phyloP scores from a whole-genome alignment of 352 stramenopile genomes.

The Phytopythium montanum region DNA sequence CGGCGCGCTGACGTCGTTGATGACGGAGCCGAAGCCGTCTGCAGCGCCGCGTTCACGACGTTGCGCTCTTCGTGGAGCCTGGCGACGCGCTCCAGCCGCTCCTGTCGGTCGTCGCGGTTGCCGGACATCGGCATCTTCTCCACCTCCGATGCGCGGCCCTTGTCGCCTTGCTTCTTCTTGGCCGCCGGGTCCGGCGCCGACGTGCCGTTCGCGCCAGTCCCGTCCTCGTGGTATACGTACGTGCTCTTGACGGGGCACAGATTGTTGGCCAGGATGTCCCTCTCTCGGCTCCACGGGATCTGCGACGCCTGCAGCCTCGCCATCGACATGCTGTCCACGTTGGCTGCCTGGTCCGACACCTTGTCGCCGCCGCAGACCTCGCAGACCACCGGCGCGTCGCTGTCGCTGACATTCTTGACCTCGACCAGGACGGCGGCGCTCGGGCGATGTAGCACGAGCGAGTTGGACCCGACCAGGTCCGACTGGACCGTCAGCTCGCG shows the following conservation, averaged over 20 bases:
- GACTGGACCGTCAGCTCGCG: constrained; percentile 37
- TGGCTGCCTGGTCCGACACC: constrained; percentile 20
- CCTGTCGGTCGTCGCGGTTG: constrained; percentile 64
- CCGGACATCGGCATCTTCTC: constrained; percentile 72
- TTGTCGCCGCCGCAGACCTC: constrained; percentile 65
- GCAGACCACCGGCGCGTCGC: constrained; percentile 22
- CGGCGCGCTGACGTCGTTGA: not conserved
- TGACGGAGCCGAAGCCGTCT: not conserved
- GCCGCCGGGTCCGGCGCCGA: constrained; percentile 10
- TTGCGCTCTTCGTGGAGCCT: constrained; percentile 70
- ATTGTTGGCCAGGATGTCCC: constrained; percentile 60
- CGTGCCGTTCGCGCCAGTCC: constrained; percentile 12
- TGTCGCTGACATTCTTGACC: constrained; percentile 39
- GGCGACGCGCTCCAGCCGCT: constrained; percentile 60
- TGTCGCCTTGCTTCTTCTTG: constrained; percentile 49
- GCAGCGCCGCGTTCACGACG: constrained; percentile 22
- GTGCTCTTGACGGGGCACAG: constrained; percentile 62
- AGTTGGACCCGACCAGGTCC: constrained; percentile 24
- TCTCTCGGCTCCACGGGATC: constrained; percentile 55
- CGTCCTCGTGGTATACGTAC: constrained; percentile 76
- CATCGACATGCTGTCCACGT: constrained; percentile 1
- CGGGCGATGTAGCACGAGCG: constrained; percentile 35
- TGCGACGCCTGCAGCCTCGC: constrained; percentile 50
- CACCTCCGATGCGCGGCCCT: constrained; percentile 29
- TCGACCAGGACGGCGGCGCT: constrained; percentile 57